Percentiles rank a stretch among this genome's conserved stretches.
phyloP scores from a whole-genome alignment of 148 eudicot genomes.

The Rhododendron simsii region DNA sequence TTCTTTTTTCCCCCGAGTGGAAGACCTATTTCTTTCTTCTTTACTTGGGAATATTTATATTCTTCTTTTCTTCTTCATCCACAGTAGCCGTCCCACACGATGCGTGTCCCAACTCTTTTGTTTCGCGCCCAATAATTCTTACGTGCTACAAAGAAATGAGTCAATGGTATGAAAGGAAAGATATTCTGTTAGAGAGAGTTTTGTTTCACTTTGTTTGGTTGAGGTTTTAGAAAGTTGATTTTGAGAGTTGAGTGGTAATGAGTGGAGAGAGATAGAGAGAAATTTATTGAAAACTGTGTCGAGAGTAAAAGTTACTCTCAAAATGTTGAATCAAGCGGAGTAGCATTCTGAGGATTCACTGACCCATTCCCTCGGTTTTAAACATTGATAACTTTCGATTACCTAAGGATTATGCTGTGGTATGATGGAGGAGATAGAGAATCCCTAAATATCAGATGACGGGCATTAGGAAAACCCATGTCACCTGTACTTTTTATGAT shows the following conservation, averaged over 20 bases:
- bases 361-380: not conserved
- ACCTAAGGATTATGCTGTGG: not conserved
- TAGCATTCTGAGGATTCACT: not conserved
- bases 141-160: not conserved
- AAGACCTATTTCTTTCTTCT: not conserved
- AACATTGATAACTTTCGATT: not conserved
- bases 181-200: not conserved
- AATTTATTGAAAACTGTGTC: no score
- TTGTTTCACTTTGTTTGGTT: no score
- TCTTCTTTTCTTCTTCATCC: not conserved
- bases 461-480: not conserved
- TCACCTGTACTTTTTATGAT: not conserved
- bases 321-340: no score
- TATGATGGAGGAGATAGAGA: not conserved
- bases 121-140: not conserved
- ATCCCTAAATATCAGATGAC: not conserved
- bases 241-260: no score
- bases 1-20: not conserved
- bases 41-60: not conserved
- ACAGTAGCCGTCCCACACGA: not conserved
- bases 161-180: not conserved
- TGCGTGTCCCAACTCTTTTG: not conserved
- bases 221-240: no score
- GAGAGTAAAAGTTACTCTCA: no score
- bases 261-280: no score